Percentiles rank a stretch among this genome's conserved stretches.
Conservation (phyloP, 2,329 filamentous ascomycete genomes). For the Colletotrichum lini region DNA sequence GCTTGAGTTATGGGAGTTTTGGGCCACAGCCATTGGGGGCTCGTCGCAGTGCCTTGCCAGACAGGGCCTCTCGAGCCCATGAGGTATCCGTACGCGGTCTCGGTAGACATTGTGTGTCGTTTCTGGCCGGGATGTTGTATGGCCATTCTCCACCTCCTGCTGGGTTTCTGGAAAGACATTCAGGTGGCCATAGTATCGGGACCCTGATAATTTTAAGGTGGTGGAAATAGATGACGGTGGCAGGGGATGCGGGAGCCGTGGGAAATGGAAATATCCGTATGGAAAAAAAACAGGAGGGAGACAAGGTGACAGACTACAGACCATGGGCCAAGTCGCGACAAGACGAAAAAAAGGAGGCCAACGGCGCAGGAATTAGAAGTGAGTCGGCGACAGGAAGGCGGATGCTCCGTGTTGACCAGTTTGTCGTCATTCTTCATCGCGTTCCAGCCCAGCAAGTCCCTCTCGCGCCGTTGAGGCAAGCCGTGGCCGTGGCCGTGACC, state of each 20-base stretch:
- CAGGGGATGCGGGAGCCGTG: conserved; percentile 24
- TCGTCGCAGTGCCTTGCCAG: conserved; percentile 19
- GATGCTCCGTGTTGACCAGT: not conserved
- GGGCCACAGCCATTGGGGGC: conserved; percentile 11
- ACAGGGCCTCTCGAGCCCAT: conserved; percentile 18
- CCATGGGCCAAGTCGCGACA: conserved; percentile 29
- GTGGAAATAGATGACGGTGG: conserved; percentile 39
- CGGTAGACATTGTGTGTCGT: conserved; percentile 13
- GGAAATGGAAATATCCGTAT: conserved; percentile 29
- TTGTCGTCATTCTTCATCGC: conserved; percentile 25
- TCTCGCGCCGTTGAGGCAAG: not conserved
- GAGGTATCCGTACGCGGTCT: conserved; percentile 7
- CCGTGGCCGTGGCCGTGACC: conserved; percentile 1
- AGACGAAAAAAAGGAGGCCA: conserved; percentile 4
- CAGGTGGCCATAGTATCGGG: conserved; percentile 41
- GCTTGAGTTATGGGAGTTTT: conserved; percentile 20
- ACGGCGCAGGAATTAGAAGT: not conserved
- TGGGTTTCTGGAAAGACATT: conserved; percentile 40
- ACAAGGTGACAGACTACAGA: conserved; percentile 1
- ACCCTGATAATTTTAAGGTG: conserved; percentile 41
- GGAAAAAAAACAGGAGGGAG: conserved; percentile 10
- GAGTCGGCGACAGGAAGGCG: not conserved
- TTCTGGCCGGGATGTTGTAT: conserved; percentile 21
- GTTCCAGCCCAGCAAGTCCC: not conserved
- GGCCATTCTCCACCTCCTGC: conserved; percentile 28